Base-by-base conservation (phyloP, 306 rosid genomes). In the Delonix regia region DNA sequence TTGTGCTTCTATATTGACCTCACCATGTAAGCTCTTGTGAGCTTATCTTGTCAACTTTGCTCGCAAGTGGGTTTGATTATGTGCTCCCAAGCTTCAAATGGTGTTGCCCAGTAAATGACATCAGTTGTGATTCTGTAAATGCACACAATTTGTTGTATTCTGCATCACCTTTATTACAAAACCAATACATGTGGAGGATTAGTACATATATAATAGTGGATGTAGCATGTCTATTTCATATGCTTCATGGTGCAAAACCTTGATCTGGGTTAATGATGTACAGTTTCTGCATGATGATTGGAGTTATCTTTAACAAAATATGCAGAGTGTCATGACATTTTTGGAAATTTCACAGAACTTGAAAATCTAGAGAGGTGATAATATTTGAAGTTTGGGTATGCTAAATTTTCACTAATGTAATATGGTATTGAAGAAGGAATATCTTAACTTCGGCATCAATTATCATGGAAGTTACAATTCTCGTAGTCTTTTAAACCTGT, bases 11-110 rank as follows among this genome's bases (percentile, higher is more conserved):
- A 11, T 4, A 21, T 56, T 56, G 34, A 10, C 25, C 24, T 56
- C 62, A 24, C 34, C 62, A 56, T 56, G 4, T 3, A 56, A 22
- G 16, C 62, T 56, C 33, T 10, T 38, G 71, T 65, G 51, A 38
- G 51, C 49, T 66, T 21, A 41, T 66, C 71, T 21, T 66, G 28
- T 64, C 71, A 41, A 66, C 51, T 66, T 41, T 11, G 52, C 4
- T 19, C 3, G 36, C 72, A 21, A 22, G 34, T 41, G 34, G 33
- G 21, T 41, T 21, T 63, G n/a, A n/a, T n/a, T n/a, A n/a, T 63
- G 45, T 18, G 25, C 30, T 22, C 2, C 15, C 30, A 22, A 55
- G 62, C 62, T 55, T 55, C 33, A 55, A 24, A 9, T 55, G 62
- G 62, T 24, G 24, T 9, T 13, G 30, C 30, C 33, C 62, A 22